Conservation (phyloP, 2,329 filamentous ascomycete genomes). For the Paraconiothyrium brasiliense region DNA sequence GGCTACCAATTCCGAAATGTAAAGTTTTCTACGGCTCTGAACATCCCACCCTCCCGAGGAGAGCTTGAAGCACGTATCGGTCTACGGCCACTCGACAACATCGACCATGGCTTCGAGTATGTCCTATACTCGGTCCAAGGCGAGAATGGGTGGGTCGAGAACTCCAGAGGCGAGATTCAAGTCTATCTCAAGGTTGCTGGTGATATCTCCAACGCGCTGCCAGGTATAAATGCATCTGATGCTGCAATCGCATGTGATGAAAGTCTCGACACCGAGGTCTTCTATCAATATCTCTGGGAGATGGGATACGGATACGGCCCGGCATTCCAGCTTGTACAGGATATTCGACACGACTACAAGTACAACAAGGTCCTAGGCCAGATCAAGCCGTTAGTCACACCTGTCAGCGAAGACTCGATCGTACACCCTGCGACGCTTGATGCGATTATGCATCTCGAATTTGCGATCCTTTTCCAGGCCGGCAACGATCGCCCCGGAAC, state of each 20-base stretch:
- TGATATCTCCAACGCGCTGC: not conserved
- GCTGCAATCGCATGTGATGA: not conserved
- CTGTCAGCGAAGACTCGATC: not conserved
- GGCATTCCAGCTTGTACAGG: slow-evolving; percentile 1
- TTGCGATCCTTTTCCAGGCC: slow-evolving; percentile 11
- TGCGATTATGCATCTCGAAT: slow-evolving; percentile 14
- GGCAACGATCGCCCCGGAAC: slow-evolving; percentile 8
- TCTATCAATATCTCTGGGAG: slow-evolving; percentile 6
- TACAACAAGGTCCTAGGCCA: not conserved
- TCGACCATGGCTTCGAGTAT: not conserved
- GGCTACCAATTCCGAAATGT: not conserved
- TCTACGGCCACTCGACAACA: not conserved
- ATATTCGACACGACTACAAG: not conserved
- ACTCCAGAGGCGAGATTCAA: slow-evolving; percentile 6
- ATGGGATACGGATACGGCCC: slow-evolving; percentile 3
- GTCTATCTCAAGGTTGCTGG: slow-evolving; percentile 2
- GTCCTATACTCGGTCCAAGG: not conserved
- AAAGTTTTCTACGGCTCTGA: not conserved
- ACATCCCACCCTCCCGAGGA: not conserved
- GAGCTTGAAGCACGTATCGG: slow-evolving; percentile 7
- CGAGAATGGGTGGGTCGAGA: slow-evolving; percentile 1
- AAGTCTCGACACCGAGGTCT: not conserved
- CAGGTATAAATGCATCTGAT: not conserved
- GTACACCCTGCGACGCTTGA: slow-evolving; percentile 4
- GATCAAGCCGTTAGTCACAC: not conserved